Evolutionary conservation across 257 asterid species (phyloP), one percentile per base, ranked within the genome.

Genomic region (Verbena officinalis): DNA sequence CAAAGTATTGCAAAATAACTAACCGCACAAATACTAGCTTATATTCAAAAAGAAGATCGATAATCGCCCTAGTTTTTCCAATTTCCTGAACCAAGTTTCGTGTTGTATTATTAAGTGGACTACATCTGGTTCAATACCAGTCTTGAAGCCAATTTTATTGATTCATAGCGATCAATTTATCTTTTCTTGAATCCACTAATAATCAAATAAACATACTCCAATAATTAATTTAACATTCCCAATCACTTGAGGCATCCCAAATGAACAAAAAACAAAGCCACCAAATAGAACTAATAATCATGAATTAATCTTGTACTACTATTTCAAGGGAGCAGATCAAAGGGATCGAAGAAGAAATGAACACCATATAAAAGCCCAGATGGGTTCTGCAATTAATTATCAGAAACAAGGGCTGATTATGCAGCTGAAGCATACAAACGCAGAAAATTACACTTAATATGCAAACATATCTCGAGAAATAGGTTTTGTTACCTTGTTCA

Each of bases 401-500:
- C 33, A 63, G 13, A 63, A 16, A 13, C 33, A 14, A 50, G 53
- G 12, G 44, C 1, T 7, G 8, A 24, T 9, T 5, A 3, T 4
- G 23, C 39, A 46, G 13, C 27, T 21, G 7, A 71, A 31, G 27
- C 55, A 48, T 9, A 30, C n/a, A 38, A 36, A 20, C 56, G 43
- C 52, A 43, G 31, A 46, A 60, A 65, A 36, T 55, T 5, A 55
- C 51, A 63, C 43, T 53, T 0, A n/a, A 44, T 30, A 49, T 10
- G 33, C 14, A 7, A 0, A 39, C 11, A 58, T n/a, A 59, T 30
- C 40, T 42, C 43, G 34, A 46, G 15, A 65, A 43, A 23, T 40
- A 40, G 49, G 0, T 14, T 3, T 19, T n/a, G 42, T 48, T 75
- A 84, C 89, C 88, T 84, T 80, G 73, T 67, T 78, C 34, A 55